Conservation (phyloP, 2,329 filamentous ascomycete species). For the Dactylellina leptospora region DNA sequence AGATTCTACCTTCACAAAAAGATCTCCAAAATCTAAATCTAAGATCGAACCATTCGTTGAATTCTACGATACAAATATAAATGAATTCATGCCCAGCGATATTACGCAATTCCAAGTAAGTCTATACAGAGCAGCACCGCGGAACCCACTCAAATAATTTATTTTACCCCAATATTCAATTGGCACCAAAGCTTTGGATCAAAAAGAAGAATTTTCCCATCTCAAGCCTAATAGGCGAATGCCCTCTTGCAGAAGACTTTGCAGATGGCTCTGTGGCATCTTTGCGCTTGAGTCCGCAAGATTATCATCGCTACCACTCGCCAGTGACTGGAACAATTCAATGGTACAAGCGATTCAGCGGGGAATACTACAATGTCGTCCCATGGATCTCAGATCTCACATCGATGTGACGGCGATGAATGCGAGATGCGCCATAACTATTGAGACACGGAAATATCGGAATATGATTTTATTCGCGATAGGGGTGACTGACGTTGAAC, state of each 20-base stretch:
- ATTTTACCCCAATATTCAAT: constrained; percentile 59
- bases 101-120: constrained; percentile 58
- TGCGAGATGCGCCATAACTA: constrained; percentile 60
- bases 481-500: constrained; percentile 61
- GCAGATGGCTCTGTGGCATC: constrained; percentile 60
- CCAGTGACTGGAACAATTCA: constrained; percentile 61
- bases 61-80: constrained; percentile 60
- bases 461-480: constrained; percentile 62
- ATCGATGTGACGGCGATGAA: constrained; percentile 61
- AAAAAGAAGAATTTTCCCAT: constrained; percentile 63
- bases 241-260: not conserved
- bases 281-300: constrained; percentile 62
- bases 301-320: constrained; percentile 64
- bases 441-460: constrained; percentile 61
- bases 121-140: not conserved
- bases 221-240: constrained; percentile 60
- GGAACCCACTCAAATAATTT: too few relatives aligned
- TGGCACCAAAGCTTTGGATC: constrained; percentile 60
- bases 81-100: constrained; percentile 60
- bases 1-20: constrained; percentile 60
- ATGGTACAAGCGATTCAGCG: constrained; percentile 60
- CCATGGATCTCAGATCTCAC: constrained; percentile 58
- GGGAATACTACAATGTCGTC: constrained; percentile 63
- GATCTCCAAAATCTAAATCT: constrained; percentile 57
- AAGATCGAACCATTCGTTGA: constrained; percentile 61